These are phyloP conservation scores for Oemleria cerasiformis DNA, from an alignment of 306 rosid genomes.

Conservation along the genomic window DNA sequence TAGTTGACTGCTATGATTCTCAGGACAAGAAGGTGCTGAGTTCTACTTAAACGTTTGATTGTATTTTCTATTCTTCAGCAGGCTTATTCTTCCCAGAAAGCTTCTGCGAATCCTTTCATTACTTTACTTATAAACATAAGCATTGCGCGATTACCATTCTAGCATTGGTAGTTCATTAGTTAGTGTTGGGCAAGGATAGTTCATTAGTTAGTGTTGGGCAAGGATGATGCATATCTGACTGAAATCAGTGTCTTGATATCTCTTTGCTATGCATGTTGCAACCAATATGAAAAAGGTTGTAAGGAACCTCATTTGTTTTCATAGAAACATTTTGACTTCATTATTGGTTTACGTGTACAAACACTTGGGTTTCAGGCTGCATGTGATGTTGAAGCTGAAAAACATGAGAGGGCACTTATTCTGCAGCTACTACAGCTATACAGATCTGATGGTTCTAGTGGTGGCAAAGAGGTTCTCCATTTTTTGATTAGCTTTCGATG, in stretches of 20 bases:
- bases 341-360: not conserved
- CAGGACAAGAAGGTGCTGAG: constrained; percentile 49
- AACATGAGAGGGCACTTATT: constrained; percentile 80
- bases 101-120: constrained; percentile 75
- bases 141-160: not conserved
- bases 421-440: constrained; percentile 72
- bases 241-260: not conserved
- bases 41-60: constrained; percentile 57
- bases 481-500: not conserved
- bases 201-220: too few relatives aligned
- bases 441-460: constrained; percentile 49
- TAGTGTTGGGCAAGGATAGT: too few relatives aligned
- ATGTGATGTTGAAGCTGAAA: constrained; percentile 65
- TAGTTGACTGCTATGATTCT: not conserved
- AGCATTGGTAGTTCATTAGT: not conserved
- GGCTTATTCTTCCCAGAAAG: constrained; percentile 67
- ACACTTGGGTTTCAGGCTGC: constrained; percentile 53
- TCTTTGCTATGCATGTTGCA: not conserved
- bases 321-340: not conserved
- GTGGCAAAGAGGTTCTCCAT: constrained; percentile 66
- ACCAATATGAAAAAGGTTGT: not conserved
- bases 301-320: not conserved
- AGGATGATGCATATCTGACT: not conserved
- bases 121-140: constrained; percentile 64
- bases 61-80: constrained; percentile 70